Conservation (phyloP, 2,329 filamentous ascomycete genomes). For the Ceratocystis alfenasii region DNA sequence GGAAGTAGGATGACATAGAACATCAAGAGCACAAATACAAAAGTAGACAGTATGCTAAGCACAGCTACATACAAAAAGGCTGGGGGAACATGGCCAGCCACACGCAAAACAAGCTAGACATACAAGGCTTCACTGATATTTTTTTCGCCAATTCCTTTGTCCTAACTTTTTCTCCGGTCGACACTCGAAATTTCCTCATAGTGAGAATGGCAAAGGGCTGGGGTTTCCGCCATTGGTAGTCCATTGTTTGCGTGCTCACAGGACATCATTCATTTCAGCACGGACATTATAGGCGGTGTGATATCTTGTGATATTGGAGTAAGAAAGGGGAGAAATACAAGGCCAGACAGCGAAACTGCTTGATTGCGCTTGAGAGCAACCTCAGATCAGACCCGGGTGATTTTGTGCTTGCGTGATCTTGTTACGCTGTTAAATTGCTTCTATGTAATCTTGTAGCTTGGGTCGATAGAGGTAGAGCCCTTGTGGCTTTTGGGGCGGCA, state of each 20-base stretch:
- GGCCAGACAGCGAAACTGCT: too few species aligned
- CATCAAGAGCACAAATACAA: too few species aligned
- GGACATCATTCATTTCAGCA: background rate
- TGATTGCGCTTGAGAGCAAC: too few species aligned
- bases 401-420: too few species aligned
- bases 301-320: too few species aligned
- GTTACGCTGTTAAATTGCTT: background rate
- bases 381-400: too few species aligned
- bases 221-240: background rate
- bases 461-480: background rate
- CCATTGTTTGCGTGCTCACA: background rate
- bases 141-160: background rate
- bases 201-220: slow-evolving; percentile 3
- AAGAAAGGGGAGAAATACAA: too few species aligned
- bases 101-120: background rate
- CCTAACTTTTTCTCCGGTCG: background rate
- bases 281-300: background rate
- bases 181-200: background rate
- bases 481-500: background rate
- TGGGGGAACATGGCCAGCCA: background rate
- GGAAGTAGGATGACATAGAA: too few species aligned
- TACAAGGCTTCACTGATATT: background rate
- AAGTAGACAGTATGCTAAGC: too few species aligned
- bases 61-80: too few species aligned
- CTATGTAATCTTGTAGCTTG: background rate